phyloP scores from a whole-genome alignment of 2,329 filamentous ascomycete species.

The Hirsutella rhossiliensis region DNA sequence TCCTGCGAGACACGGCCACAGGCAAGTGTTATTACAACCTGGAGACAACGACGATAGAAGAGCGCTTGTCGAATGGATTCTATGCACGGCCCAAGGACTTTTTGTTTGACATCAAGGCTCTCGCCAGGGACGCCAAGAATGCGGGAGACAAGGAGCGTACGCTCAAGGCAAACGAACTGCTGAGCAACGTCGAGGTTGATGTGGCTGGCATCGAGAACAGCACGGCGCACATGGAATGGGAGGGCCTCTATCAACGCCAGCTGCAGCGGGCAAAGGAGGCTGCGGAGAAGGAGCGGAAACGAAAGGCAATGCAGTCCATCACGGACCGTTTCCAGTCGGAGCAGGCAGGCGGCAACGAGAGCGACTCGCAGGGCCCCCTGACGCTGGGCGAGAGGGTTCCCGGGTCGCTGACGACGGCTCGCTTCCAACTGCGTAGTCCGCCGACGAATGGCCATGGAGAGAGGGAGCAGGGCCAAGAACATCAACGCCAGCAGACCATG shows the following conservation, averaged over 20 bases:
- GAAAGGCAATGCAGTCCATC: conserved; percentile 45
- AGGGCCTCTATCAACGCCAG: conserved; percentile 67
- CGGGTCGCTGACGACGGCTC: conserved; percentile 35
- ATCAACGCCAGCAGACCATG: conserved; percentile 22
- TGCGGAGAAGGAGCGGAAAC: conserved; percentile 51
- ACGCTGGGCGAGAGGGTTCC: conserved; percentile 54
- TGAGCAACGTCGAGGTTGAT: conserved; percentile 90
- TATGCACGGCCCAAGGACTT: conserved; percentile 90
- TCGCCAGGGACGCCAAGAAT: conserved; percentile 75
- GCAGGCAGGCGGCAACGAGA: conserved; percentile 35
- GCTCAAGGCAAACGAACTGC: conserved; percentile 80
- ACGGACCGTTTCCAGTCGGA: conserved; percentile 38
- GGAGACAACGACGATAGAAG: conserved; percentile 85
- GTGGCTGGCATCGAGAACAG: conserved; percentile 64
- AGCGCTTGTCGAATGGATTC: conserved; percentile 91
- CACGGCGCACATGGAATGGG: conserved; percentile 61
- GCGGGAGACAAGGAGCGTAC: conserved; percentile 73
- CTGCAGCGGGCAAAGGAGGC: conserved; percentile 48
- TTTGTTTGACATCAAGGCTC: conserved; percentile 69
- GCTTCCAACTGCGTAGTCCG: conserved; percentile 44
- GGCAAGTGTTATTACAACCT: conserved; percentile 92
- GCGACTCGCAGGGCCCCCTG: conserved; percentile 43
- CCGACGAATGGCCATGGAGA: conserved; percentile 46
- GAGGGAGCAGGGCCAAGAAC: conserved; percentile 6
- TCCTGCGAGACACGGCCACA: conserved; percentile 61